Base-by-base conservation (phyloP, 352 stramenopile species). In the Peronosclerospora sorghi region DNA sequence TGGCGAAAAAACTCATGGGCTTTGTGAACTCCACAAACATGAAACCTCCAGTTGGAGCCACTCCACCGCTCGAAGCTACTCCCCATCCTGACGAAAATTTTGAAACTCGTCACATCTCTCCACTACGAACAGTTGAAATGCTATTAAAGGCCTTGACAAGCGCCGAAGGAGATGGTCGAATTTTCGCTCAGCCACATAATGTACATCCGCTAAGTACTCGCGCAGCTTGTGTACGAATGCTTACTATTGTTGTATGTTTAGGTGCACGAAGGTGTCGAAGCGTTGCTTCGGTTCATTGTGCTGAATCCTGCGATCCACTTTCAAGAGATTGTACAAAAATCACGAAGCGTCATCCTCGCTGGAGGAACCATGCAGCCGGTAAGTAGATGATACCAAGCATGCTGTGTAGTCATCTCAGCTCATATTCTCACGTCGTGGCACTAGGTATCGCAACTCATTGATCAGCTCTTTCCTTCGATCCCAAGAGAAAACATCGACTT, bases 281-380 rank as follows among this genome's bases (percentile, higher is more conserved):
- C 61, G 0, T 45, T 58, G 10, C 73, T 99, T 24, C 93, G 94
- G 45, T 98, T 97, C 62, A 78, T 98, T 19, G 62, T 98, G 48
- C 68, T 99, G 6, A 96, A 98, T 61, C 95, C 95, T 9, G 80
- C 77, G 0, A 74, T 80, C 4, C 83, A 97, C 35, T 98, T 99
- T 36, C 57, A 95, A 43, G 76, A 97, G 51, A 86, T 99, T n/a
- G 73, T 98, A 4, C 51, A 91, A 23, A 81, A 98, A 51, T 75
- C 94, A 9, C 78, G 95, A 38, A 92, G 94, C 7, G 80, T 99
- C 5, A 87, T 98, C 37, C 72, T 99, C 5, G 91, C 97, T 10
- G 96, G 96, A 56, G 96, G 96, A 32, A 99, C 96, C 32, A 95
- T 99, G 65, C 86, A 97, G 45, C 96, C 96, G 13, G 81, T 92